Evolutionary conservation across 768 basidiomycete genomes (phyloP), one percentile per base, ranked within the genome.

Genomic region (Crepidotus variabilis): DNA sequence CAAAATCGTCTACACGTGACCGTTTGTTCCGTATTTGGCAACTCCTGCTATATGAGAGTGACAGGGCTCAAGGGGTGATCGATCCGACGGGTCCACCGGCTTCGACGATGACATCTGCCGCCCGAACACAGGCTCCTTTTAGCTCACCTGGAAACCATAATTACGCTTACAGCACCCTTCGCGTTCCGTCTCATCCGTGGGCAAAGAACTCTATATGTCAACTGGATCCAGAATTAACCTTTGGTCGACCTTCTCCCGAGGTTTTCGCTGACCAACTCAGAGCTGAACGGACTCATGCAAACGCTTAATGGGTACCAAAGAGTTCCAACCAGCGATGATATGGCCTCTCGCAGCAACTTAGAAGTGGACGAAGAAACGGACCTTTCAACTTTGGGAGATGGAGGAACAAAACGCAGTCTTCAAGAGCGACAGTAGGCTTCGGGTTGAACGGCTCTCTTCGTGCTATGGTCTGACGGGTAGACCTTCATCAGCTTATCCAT

Each of bases 371-470:
- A 45, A 28, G 52, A 45, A 28, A 14, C 11, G 13, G n/a, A 22
- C 48, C 22, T 51, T 21, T 35, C 33, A 2, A 20, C 33, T 20
- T 35, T 34, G n/a, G 59, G 54, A 47, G 59, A 66, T 57, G 66
- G 61, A 8, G 63, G 57, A n/a, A 63, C 60, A 21, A 63, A 57
- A 46, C 60, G 67, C 23, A 59, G 58, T 14, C 58, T 71, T 45
- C 67, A 71, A 39, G 66, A 69, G 52, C 64, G 70, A 50, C 70
- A 71, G 69, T 69, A 48, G 39, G 70, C 65, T 28, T 28, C 28
- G 28, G 28, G 28, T 28, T 28, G 28, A 28, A 28, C 8, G 11
- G n/a, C 6, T 24, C 39, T 34, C 16, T 28, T 35, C n/a, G 10
- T 13, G 13, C 36, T 13, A n/a, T 36, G n/a, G 50, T n/a, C 18